Evolutionary conservation across 345 rosid genomes (phyloP).

Genomic region (Populus euphratica): DNA sequence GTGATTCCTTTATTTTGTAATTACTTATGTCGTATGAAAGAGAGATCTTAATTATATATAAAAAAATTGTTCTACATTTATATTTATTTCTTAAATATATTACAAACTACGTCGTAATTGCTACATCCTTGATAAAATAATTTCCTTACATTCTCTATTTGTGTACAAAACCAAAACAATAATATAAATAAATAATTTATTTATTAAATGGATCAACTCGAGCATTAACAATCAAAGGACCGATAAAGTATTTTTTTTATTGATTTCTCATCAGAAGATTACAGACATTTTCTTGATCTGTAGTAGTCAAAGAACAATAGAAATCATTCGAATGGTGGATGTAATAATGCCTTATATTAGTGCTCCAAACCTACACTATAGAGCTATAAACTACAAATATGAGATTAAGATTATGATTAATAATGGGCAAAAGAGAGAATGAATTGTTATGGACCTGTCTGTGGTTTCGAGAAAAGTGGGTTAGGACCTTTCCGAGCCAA

Average conservation of each 20-base stretch:
- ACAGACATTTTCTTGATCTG: not conserved
- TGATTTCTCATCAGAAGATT: not conserved
- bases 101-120: too few species aligned
- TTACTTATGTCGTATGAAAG: too few species aligned
- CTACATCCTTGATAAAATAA: too few species aligned
- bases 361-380: not conserved
- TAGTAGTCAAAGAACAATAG: not conserved
- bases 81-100: too few species aligned
- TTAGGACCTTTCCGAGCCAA: constrained; percentile 13
- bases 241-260: not conserved
- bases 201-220: not conserved
- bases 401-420: not conserved
- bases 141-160: too few species aligned
- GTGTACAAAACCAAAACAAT: too few species aligned
- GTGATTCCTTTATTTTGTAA: too few species aligned
- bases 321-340: not conserved
- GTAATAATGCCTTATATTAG: not conserved
- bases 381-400: not conserved
- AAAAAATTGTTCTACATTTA: too few species aligned
- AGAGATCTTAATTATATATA: too few species aligned
- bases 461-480: constrained; percentile 1
- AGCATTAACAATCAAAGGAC: not conserved
- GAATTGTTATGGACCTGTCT: not conserved
- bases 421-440: not conserved
- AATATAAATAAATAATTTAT: too few species aligned